Base-by-base conservation (phyloP, 108 stramenopile species). In the Pseudonitzschia delicatissima region DNA sequence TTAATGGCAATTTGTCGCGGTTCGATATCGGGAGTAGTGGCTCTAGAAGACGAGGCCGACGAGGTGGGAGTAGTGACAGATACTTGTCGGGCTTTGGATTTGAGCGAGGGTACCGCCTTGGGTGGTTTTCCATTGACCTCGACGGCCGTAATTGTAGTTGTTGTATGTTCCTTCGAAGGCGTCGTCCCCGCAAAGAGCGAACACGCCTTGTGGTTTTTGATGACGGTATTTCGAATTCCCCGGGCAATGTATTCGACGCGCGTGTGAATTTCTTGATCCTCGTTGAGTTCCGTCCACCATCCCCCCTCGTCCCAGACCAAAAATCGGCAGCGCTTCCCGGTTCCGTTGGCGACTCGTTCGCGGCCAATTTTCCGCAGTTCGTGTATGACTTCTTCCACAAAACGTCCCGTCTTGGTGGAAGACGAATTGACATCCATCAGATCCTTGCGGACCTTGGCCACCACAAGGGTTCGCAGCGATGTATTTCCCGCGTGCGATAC, bases 221-320 rank as follows among this genome's bases (percentile, higher is more conserved):
- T 48, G 20, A 55, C 3, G 4, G 25, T 28, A 5, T 13, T 28
- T 1, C 53, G 53, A 27, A 28, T 28, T 33, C 31, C 53, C 11
- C 53, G 29, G 11, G 31, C 53, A 27, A 55, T 55, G 53, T 55
- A 55, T 55, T 55, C 53, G 2, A 55, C 32, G n/a, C 31, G 28
- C 3, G 31, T n/a, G n/a, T 55, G 31, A 12, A 55, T 55, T 33
- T 55, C 29, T 13, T 55, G 15, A 4, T 55, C 26, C 7, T 55
- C 32, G 2, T n/a, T 0, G 11, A 27, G n/a, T 55, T 33, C 53
- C n/a, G 28, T 29, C 53, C 53, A 55, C 53, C 53, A 55, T 33
- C 53, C 53, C 32, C n/a, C 11, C 12, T 55, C 53, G 32, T 55
- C 31, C 53, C 53, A 55, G 18, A 55, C n/a, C 31, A 55, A n/a